phyloP scores from a whole-genome alignment of 306 rosid species.

The Cicer cuneatum region DNA sequence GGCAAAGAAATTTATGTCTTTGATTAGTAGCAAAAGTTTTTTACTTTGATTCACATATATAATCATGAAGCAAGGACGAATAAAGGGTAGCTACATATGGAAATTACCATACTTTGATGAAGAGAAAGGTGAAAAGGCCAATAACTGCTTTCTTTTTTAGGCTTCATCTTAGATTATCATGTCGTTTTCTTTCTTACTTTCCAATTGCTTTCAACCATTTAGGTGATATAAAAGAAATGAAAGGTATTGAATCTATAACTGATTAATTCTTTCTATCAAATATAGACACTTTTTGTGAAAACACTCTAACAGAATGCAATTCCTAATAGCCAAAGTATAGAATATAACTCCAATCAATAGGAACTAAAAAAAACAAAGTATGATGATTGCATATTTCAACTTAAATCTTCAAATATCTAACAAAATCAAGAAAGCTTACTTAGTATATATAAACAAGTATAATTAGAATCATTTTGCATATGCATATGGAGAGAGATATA shows the following conservation, averaged over 20 bases:
- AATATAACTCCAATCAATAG: background rate
- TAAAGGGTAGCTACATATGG: background rate
- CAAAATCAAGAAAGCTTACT: background rate
- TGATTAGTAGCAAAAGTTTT: constrained; percentile 33
- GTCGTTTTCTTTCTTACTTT: constrained; percentile 42
- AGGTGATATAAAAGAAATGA: background rate
- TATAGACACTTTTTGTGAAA: too few relatives aligned
- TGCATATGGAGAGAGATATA: background rate
- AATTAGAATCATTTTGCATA: background rate
- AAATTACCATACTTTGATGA: constrained; percentile 28
- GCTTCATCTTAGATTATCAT: constrained; percentile 24
- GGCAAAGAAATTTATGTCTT: constrained; percentile 29
- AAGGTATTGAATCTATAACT: background rate
- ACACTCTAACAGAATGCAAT: too few relatives aligned
- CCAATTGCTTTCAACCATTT: constrained; percentile 14
- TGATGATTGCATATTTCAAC: background rate
- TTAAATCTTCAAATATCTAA: background rate
- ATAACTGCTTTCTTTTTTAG: constrained; percentile 47
- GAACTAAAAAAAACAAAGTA: background rate
- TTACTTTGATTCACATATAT: constrained; percentile 32
- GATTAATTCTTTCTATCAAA: too few relatives aligned
- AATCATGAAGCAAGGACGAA: constrained; percentile 23
- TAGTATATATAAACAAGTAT: background rate
- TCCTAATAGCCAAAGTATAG: too few relatives aligned
- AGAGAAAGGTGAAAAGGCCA: constrained; percentile 35